Evolutionary conservation across 2,329 filamentous ascomycete genomes (phyloP), one percentile per base, ranked within the genome.

Genomic region (Thelonectria rubi): DNA sequence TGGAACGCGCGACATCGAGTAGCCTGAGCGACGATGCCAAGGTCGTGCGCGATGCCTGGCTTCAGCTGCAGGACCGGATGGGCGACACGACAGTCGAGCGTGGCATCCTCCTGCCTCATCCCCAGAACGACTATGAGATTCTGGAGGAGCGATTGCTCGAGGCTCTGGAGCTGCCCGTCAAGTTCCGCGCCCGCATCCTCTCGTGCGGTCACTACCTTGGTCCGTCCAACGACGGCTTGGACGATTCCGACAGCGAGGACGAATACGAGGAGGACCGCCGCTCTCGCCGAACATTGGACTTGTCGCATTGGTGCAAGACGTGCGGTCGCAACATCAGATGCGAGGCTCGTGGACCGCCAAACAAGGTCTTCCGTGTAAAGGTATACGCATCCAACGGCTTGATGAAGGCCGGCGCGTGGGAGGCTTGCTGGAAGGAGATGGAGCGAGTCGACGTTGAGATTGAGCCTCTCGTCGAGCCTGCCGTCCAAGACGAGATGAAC

Each of bases 381-480:
- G 89, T 98, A 1, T 99, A 94, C 72, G 95, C 95, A 1, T 94
- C 93, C 54, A 99, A 98, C 76, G 95, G 95, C 0, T 80, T 98
- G 49, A 97, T 99, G 92, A 87, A 89, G 60, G 89, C 92, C 5
- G 93, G 93, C 0, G 94, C 95, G 0, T 99, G 95, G 95, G 87
- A 87, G 5, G 94, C 94, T 2, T 94, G 92, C 60, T 99, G 94
- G 94, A 91, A 88, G 69, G 94, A 98, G 77, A 99, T 99, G 95
- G 95, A 99, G 78, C 87, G 94, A n/a, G 92, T 98, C 0, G 95
- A 99, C 73, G 92, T 97, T 1, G 94, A 98, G 76, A 87, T 99
- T 54, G 87, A 91, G 70, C 91, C 95, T 3, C 86, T 89, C 72
- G 84, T 93, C 11, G 85, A 88, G 17, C 75, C 85, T 0, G 77